Evolutionary conservation across 73 alveolate genomes (phyloP), one percentile per base, ranked within the genome.

Genomic region (Paramecium caudatum): DNA sequence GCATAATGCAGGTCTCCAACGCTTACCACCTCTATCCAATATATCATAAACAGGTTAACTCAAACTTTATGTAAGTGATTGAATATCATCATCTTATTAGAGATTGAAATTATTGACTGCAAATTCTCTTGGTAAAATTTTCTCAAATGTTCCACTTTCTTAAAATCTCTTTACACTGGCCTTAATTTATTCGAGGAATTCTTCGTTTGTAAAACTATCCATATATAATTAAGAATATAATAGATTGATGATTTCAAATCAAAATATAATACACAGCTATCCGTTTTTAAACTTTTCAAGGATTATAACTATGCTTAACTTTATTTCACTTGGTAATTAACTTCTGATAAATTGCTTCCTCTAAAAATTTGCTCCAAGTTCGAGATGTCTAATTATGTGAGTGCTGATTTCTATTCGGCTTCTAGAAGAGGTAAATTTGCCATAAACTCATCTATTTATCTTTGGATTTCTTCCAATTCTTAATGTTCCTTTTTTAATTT

Each of bases 11-110:
- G 97, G 98, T 70, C 99, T 87, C 96, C 97, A 93, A 30, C 96
- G n/a, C 82, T 96, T 96, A 8, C 99, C 99, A 0, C 99, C 98
- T 80, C 97, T 61, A 84, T 95, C 96, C 0, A 96, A 82, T 37
- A 96, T 82, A 82, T 96, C 98, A 46, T 87, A 91, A 30, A 90
- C 36, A 3, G 99, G 98, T 82, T 81, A 93, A 0, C 81, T 12
- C 3, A 46, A 21, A 46, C 61, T 3, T 46, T 46, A 3, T 46
- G 61, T 46, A 13, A 46, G 8, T 46, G 27, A 16, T 46, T 46
- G 4, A 16, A 46, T 3, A 5, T 46, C 61, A 13, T 46, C 10
- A 46, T 46, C 8, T 46, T 46, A 3, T 13, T 46, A 13, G 8
- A 46, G 16, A 46, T 46, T 2, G 2, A 13, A 3, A 3, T 46